Evolutionary conservation across 352 stramenopile species (phyloP).

Genomic region (Phytophthora brassicae): DNA sequence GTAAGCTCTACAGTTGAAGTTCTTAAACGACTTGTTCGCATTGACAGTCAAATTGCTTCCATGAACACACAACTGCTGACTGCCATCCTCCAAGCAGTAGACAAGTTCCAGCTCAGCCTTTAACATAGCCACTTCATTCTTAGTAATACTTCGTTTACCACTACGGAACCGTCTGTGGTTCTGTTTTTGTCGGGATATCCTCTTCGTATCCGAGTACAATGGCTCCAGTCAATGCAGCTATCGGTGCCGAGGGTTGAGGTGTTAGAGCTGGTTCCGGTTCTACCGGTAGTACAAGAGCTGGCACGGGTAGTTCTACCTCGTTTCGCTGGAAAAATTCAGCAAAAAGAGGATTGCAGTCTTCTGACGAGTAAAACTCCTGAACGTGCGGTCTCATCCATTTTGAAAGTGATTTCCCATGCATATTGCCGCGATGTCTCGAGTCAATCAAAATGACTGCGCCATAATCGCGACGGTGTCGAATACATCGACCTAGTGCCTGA

Average conservation of each 20-base stretch:
- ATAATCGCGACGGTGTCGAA: conserved; percentile 98
- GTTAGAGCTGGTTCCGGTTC: not conserved
- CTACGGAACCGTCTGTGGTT: conserved; percentile 9
- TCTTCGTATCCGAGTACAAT: conserved; percentile 52
- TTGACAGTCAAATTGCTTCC: not conserved
- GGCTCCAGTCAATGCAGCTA: conserved; percentile 7
- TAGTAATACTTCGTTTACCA: not conserved
- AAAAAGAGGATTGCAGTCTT: conserved; percentile 52
- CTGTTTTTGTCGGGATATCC: conserved; percentile 6
- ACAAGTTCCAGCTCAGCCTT: conserved; percentile 19
- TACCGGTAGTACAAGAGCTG: conserved; percentile 9
- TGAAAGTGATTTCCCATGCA: conserved; percentile 63
- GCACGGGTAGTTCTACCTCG: conserved; percentile 34
- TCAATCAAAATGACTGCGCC: conserved; percentile 97
- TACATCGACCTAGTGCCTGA: conserved; percentile 98
- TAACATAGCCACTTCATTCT: not conserved
- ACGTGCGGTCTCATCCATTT: conserved; percentile 83
- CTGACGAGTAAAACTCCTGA: conserved; percentile 56
- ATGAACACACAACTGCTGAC: conserved; percentile 11
- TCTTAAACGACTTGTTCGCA: conserved; percentile 17
- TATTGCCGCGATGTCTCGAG: conserved; percentile 69
- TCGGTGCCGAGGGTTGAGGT: not conserved
- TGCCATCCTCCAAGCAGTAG: conserved; percentile 14
- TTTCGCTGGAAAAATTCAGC: conserved; percentile 63
- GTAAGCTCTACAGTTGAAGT: conserved; percentile 24